Evolutionary conservation across 345 rosid species (phyloP), one percentile per base, ranked within the genome.

Genomic region (Euphorbia peplus): DNA sequence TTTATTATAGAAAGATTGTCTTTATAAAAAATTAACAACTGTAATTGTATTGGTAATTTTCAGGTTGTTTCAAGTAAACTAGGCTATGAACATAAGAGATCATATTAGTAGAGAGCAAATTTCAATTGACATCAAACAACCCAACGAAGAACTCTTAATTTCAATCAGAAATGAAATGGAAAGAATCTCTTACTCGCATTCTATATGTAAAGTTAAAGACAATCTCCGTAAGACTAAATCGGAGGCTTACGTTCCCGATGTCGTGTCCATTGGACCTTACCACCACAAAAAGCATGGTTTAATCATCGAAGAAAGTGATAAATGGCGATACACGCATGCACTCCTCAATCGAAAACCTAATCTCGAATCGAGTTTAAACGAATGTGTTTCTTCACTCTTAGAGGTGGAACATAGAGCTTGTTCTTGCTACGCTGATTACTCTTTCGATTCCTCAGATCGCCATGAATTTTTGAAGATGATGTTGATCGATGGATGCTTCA

Each of bases 401-500:
- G 84, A 77, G 65, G 25, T 81, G 59, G 84, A 87, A 73, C 75
- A 71, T 10, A 71, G 73, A 66, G 82, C 87, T 0, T 67, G 82
- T 9, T 8, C 71, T 6, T 84, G 76, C 74, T 87, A 81, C 0
- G 70, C 56, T 28, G 67, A 35, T 29, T 8, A 39, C 9, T 48
- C 29, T 1, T 11, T 28, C 28, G 0, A 4, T 0, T 8, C 75
- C 21, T 9, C 64, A 0, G 73, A 73, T 46, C 15, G 10, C 50
- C 67, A 83, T n/a, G 64, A 75, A 0, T 84, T 87, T 30, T 71
- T 81, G 28, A 60, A 84, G 47, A 63, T 83, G 79, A 70, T 84
- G 86, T 52, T 87, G 1, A 57, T 83, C 0, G 89, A 84, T 53
- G 89, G 83, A 0, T 71, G 88, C 22, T 84, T 87, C 81, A 68